Percentiles rank a stretch among this genome's conserved stretches.
phyloP scores from a whole-genome alignment of 2,329 filamentous ascomycete genomes.

The Cyanodermella asteris region DNA sequence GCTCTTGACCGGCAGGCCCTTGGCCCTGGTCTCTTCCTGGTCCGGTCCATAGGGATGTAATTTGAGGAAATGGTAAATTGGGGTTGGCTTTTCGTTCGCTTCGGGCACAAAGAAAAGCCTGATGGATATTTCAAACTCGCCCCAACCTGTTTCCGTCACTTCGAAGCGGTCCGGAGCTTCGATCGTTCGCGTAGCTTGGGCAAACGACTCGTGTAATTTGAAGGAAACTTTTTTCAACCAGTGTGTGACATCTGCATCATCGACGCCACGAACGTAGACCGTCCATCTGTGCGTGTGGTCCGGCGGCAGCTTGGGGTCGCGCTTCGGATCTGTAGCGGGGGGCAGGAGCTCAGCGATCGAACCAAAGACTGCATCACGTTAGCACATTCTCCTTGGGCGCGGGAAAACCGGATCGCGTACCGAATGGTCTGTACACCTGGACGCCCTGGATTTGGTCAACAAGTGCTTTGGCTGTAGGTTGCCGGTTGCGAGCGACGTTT shows the following conservation, averaged over 20 bases:
- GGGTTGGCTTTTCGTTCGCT: conserved; percentile 79
- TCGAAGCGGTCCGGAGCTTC: conserved; percentile 66
- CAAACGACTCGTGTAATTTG: conserved; percentile 92
- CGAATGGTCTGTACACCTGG: conserved; percentile 25
- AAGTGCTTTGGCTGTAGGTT: conserved; percentile 1
- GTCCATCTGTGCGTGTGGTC: conserved; percentile 96
- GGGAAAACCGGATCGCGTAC: conserved; percentile 13
- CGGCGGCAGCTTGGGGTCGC: conserved; percentile 53
- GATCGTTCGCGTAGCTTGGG: conserved; percentile 68
- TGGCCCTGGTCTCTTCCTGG: conserved; percentile 49
- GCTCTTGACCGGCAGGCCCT: conserved; percentile 42
- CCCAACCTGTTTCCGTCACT: conserved; percentile 87
- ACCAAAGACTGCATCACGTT: conserved; percentile 52
- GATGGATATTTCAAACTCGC: conserved; percentile 91
- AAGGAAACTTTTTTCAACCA: conserved; percentile 97
- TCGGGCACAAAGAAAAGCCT: conserved; percentile 83
- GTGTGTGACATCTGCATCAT: conserved; percentile 77
- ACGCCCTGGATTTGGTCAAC: conserved; percentile 18
- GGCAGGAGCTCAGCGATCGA: conserved; percentile 62
- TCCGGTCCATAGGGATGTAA: conserved; percentile 71
- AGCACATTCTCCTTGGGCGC: conserved; percentile 41
- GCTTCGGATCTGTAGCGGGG: conserved; percentile 49
- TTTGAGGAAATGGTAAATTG: conserved; percentile 79
- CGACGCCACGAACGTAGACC: conserved; percentile 77
- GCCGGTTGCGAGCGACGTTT: neutral